Percentiles rank a stretch among this genome's conserved stretches.
phyloP scores from a whole-genome alignment of 139 green algal species.

The Edaphochlamys debaryana region DNA sequence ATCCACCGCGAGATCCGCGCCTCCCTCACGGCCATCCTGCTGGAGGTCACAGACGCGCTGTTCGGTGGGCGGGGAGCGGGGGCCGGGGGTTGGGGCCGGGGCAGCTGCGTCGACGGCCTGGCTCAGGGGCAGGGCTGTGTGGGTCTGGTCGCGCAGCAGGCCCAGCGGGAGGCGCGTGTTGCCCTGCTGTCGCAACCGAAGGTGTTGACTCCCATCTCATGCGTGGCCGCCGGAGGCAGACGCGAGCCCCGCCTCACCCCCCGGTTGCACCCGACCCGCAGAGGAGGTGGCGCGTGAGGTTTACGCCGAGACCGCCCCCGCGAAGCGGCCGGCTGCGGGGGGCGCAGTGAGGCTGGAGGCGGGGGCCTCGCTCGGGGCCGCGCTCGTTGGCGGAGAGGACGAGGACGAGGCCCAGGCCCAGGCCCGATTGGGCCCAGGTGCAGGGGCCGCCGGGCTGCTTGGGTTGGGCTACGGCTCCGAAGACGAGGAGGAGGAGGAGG shows the following conservation, averaged over 20 bases:
- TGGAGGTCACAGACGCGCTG: slow-evolving; percentile 72
- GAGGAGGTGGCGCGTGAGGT: slow-evolving; percentile 60
- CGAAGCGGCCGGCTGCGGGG: not conserved
- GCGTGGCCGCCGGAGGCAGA: too few relatives aligned
- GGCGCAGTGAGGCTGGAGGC: slow-evolving; percentile 46
- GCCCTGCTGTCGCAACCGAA: too few relatives aligned
- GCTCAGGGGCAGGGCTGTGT: not conserved
- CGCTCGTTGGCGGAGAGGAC: slow-evolving; percentile 15
- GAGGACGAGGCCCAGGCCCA: slow-evolving; percentile 18
- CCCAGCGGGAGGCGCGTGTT: too few relatives aligned
- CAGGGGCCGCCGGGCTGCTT: slow-evolving; percentile 20
- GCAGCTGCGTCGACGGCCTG: not conserved
- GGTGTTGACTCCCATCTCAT: too few relatives aligned
- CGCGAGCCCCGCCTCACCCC: too few relatives aligned
- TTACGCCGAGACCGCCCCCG: slow-evolving; percentile 23
- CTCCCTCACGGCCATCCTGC: slow-evolving; percentile 64
- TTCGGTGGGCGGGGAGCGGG: slow-evolving; percentile 55
- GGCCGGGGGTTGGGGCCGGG: too few relatives aligned
- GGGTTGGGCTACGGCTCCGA: slow-evolving; percentile 58
- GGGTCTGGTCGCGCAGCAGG: too few relatives aligned
- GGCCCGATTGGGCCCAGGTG: slow-evolving; percentile 2
- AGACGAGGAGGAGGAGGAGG: slow-evolving; percentile 35
- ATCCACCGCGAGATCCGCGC: slow-evolving; percentile 54
- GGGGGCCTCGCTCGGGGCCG: slow-evolving; percentile 7
- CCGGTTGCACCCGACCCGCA: slow-evolving; percentile 21